These are phyloP conservation scores for Strigomonas oncopelti DNA, from an alignment of 208 protist species.

Conservation along the genomic window DNA sequence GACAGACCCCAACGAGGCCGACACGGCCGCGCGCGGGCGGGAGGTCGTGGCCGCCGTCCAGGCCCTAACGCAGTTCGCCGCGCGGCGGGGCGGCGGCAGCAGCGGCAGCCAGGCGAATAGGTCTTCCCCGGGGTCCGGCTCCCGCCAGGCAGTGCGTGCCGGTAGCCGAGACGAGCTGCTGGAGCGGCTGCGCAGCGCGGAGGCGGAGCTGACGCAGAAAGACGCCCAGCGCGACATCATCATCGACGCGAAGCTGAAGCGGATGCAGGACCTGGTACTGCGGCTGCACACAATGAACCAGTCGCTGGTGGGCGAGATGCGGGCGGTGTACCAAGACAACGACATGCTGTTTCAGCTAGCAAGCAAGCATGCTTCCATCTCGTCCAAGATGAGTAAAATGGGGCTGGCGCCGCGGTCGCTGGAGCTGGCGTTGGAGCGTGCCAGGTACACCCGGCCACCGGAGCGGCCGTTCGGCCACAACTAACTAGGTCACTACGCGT, in stretches of 20 bases:
- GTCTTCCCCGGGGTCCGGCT: neutral
- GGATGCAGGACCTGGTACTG: slow-evolving; percentile 77
- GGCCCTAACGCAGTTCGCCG: slow-evolving; percentile 20
- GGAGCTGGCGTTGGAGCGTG: slow-evolving; percentile 41
- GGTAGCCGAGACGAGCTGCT: slow-evolving; percentile 19
- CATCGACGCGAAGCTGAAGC: slow-evolving; percentile 81
- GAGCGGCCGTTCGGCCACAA: slow-evolving; percentile 73
- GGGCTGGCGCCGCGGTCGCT: slow-evolving; percentile 44
- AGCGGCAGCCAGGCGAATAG: neutral
- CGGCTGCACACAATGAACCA: slow-evolving; percentile 54
- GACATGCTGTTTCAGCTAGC: slow-evolving; percentile 56
- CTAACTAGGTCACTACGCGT: slow-evolving; percentile 16
- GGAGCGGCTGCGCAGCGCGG: slow-evolving; percentile 35
- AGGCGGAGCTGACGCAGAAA: slow-evolving; percentile 45
- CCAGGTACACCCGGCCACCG: slow-evolving; percentile 33
- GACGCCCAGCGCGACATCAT: slow-evolving; percentile 79
- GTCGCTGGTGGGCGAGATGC: slow-evolving; percentile 48
- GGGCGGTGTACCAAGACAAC: slow-evolving; percentile 41
- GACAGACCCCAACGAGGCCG: neutral
- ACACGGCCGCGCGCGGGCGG: slow-evolving; percentile 18
- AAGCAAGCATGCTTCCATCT: slow-evolving; percentile 43
- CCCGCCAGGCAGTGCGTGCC: neutral
- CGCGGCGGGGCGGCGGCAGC: neutral
- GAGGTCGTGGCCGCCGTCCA: slow-evolving; percentile 32
- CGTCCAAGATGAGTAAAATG: slow-evolving; percentile 41